Base-by-base conservation (phyloP, 148 eudicot genomes). In the Nepenthes gracilis region DNA sequence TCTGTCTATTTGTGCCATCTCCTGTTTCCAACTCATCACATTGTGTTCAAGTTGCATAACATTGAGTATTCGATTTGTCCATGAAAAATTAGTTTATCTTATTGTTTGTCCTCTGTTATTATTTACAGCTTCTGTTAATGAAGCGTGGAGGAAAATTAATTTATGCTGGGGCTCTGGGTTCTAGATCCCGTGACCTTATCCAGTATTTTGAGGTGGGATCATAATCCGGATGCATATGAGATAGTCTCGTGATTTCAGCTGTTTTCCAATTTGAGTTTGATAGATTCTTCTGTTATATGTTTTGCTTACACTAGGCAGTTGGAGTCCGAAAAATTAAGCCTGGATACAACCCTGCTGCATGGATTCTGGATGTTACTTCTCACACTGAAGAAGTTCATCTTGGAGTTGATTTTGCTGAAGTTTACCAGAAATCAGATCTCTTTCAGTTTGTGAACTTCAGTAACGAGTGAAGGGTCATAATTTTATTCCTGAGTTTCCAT, bases 331-430 rank as follows among this genome's bases (percentile, higher is more conserved):
- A 67, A 38, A 78, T 83, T 67, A 77, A 72, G 64, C 67, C 77
- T 54, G 88, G 88, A 4, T 76, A 67, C 61, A 85, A 85, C 65
- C 92, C 92, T 53, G 92, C 92, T 66, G 77, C 92, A n/a, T 85
- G 92, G 92, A 77, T 85, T 60, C 78, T 85, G 54, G 92, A 85
- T 58, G 64, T 82, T 61, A 78, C 92, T 63, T 82, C 84, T 72
- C 73, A 85, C 47, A 68, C 85, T 64, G 92, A 80, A 78, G 92
- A 83, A 83, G 69, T 54, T 61, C 88, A 77, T 37, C 74, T 85
- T 36, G 85, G 80, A 38, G 53, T 83, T 1, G 82, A 85, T 59
- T 83, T 85, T 74, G 68, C 88, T 40, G 83, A 85, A 56, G 67
- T 85, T 67, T 85, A 85, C 55, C 67, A 47, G 47, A 60, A 62